Base-by-base conservation (phyloP, 192 early-diverging fungal species). In the Backusella macrospora region DNA sequence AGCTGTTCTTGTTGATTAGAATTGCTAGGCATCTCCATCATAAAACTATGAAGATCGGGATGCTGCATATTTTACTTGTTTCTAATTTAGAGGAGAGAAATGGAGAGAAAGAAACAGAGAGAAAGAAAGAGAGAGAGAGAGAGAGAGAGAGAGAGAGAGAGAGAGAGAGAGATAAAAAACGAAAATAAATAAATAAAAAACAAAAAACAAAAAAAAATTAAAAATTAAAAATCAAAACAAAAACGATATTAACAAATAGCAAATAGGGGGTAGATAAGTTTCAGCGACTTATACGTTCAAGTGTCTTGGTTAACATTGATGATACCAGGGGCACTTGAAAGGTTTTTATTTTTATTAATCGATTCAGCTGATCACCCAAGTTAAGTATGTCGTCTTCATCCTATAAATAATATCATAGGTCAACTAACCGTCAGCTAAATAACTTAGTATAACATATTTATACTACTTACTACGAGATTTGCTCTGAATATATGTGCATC, bases 1-100 rank as follows among this genome's bases (percentile, higher is more conserved):
- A 59, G 52, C 9, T 59, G 52, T 13, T 59, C 21, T 23, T 23
- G 52, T 26, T 59, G 52, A 59, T 23, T 59, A 18, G 52, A 59
- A 59, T 23, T 59, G 8, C 37, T 43, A 21, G 38, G 42, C 21
- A 68, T 45, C 23, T 68, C 67, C 13, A 47, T 18, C 67, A 68
- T 21, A 14, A 44, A 68, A 16, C 44, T 68, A n/a, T 47, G 44
- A 3, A 47, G 44, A 34, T 68, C 67, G 5, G 44, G 67, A 46
- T 68, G 67, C 44, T 68, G 67, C 23, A 62, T 62, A 3, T 21
- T 52, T 16, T 16, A 15, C 29, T 34, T 34, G 29, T 1, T 34
- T 34, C 29, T 34, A 34, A 34, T 34, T 34, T 34, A 64, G 5
- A 34, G 5, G 29, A 34, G 29, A 52, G 14, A 48, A 10, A 6